Evolutionary conservation across 1,139 yeast species (phyloP).

Genomic region (Geotrichum australiense): DNA sequence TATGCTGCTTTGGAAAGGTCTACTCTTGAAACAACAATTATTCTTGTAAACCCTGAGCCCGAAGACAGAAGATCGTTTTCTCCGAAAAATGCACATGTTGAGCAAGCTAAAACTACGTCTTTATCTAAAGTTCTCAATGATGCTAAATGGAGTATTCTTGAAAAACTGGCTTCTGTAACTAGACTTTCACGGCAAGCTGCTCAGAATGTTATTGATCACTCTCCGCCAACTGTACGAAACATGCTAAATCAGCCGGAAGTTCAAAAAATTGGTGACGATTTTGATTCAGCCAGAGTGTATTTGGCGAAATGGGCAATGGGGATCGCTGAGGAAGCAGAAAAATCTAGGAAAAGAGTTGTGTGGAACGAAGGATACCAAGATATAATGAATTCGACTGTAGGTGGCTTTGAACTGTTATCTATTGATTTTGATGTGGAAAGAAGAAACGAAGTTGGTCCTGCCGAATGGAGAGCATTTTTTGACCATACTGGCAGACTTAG

Average conservation of each 20-base stretch:
- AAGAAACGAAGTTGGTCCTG: constrained; percentile 53
- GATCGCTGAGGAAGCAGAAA: constrained; percentile 88
- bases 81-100: constrained; percentile 42
- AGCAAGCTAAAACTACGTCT: constrained; percentile 23
- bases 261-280: constrained; percentile 73
- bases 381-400: constrained; percentile 52
- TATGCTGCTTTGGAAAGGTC: constrained; percentile 61
- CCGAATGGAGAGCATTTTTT: constrained; percentile 84
- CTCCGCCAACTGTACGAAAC: constrained; percentile 52
- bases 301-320: constrained; percentile 96
- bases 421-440: constrained; percentile 58
- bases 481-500: constrained; percentile 69
- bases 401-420: constrained; percentile 62
- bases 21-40: constrained; percentile 62
- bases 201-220: constrained; percentile 57
- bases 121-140: constrained; percentile 42
- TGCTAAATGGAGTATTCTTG: constrained; percentile 82
- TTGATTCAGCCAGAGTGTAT: constrained; percentile 85
- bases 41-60: constrained; percentile 70
- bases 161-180: constrained; percentile 76
- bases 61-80: constrained; percentile 74
- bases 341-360: constrained; percentile 47
- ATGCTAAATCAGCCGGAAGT: constrained; percentile 75
- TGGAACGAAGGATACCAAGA: constrained; percentile 37
- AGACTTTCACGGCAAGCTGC: constrained; percentile 56